Conservation (phyloP, 345 rosid genomes). For the Crucihimalaya himalaica region DNA sequence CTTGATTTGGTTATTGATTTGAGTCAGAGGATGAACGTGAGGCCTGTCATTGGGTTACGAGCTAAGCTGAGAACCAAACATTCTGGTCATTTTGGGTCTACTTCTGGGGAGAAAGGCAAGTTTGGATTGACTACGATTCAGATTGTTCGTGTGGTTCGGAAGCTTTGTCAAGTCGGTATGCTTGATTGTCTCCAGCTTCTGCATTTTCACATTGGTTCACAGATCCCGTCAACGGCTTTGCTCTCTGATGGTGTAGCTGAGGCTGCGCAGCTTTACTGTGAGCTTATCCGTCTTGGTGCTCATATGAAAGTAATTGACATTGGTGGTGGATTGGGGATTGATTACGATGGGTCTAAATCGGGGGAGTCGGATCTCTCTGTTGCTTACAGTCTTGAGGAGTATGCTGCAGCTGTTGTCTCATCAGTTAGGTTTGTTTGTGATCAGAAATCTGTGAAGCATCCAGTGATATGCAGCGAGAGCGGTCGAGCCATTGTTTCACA, state of each 20-base stretch:
- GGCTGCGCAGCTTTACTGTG: slow-evolving; percentile 91
- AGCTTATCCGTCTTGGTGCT: slow-evolving; percentile 87
- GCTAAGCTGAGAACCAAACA: slow-evolving; percentile 92
- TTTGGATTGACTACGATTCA: slow-evolving; percentile 80
- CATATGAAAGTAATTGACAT: slow-evolving; percentile 74
- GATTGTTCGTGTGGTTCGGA: slow-evolving; percentile 71
- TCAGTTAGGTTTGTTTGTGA: slow-evolving; percentile 68
- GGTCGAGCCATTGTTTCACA: slow-evolving; percentile 94
- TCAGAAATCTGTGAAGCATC: slow-evolving; percentile 71
- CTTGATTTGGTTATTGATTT: slow-evolving; percentile 68
- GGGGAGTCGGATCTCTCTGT: slow-evolving; percentile 83
- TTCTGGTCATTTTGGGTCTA: slow-evolving; percentile 90
- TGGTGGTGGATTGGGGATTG: slow-evolving; percentile 92
- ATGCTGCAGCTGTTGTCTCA: slow-evolving; percentile 77
- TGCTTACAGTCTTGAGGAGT: slow-evolving; percentile 79
- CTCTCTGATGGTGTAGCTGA: slow-evolving; percentile 75
- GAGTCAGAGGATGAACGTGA: slow-evolving; percentile 60
- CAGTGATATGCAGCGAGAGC: slow-evolving; percentile 82
- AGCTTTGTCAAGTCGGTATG: slow-evolving; percentile 66
- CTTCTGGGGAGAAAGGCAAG: slow-evolving; percentile 99
- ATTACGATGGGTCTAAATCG: slow-evolving; percentile 92
- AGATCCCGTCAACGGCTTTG: slow-evolving; percentile 74
- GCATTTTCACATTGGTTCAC: slow-evolving; percentile 95
- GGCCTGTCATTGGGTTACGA: slow-evolving; percentile 75
- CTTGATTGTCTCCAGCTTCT: slow-evolving; percentile 79